Base-by-base conservation (phyloP, 2,329 filamentous ascomycete genomes). In the Xenosphaeropsis pyriputrescens region DNA sequence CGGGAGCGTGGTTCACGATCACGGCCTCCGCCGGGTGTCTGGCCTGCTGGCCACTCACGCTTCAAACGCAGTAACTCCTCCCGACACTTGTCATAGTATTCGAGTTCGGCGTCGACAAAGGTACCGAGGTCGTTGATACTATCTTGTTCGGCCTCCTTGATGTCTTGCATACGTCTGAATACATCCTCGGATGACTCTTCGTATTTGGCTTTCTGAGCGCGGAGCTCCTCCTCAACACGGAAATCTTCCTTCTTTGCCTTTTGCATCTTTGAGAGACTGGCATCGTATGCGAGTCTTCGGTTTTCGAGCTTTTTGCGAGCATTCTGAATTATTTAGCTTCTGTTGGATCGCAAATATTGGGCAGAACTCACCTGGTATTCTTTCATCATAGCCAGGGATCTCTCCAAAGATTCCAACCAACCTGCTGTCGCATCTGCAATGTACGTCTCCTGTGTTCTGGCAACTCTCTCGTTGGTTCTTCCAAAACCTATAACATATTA, bases 141-240 rank as follows among this genome's bases (percentile, higher is more conserved):
- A 45, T 96, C 89, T 32, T 67, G 69, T 59, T 96, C 89, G 16
- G 85, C 74, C 51, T 95, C 88, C 62, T 91, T 89, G 62, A 96
- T 93, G 53, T 96, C 89, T 59, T 93, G 76, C 91, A 96, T 96
- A 39, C 89, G 74, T 42, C 89, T 75, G 49, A 79, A 72, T 39
- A 96, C 88, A 51, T 96, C 89, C 53, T 96, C 89, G 53, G 74
- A 91, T 13, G 85, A 80, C 63, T 96, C 91, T 55, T 96, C 91
- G 54, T 94, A 96, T 61, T 96, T 96, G 50, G 85, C 83, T 58
- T 93, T 93, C 57, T 91, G 85, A 18, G 77, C 72, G 39, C 89
- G 81, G 38, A 94, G 72, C 59, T 96, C 89, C 55, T 96, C 89
- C 58, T 96, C 91, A 39, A 91, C 70, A 44, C 85, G 72, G 63